Percentiles rank a stretch among this genome's conserved stretches.
Conservation (phyloP, 2,329 filamentous ascomycete species). For the Ilyonectria mors-panacis region DNA sequence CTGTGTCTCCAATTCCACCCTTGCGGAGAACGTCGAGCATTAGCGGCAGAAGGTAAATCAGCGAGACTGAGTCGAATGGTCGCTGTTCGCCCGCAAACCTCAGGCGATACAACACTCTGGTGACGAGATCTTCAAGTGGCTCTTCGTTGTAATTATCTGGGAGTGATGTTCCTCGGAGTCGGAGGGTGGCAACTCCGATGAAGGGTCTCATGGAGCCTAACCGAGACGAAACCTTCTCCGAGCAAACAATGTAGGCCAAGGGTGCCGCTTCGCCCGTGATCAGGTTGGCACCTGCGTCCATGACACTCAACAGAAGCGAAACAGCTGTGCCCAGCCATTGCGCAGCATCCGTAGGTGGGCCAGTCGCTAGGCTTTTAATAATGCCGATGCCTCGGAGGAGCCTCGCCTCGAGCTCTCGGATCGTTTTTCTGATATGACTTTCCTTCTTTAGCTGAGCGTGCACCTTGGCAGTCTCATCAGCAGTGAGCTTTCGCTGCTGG, state of each 20-base stretch:
- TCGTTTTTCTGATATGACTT: constrained; percentile 79
- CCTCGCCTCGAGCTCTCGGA: constrained; percentile 78
- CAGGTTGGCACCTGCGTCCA: constrained; percentile 85
- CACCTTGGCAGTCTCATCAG: constrained; percentile 91
- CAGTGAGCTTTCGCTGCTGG: constrained; percentile 88
- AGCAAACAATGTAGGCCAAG: constrained; percentile 83
- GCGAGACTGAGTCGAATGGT: constrained; percentile 89
- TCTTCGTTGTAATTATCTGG: constrained; percentile 82
- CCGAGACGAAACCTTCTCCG: constrained; percentile 80
- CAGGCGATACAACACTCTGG: constrained; percentile 89
- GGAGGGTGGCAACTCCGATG: constrained; percentile 88
- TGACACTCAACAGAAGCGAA: constrained; percentile 78
- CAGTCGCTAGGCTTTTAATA: constrained; percentile 84
- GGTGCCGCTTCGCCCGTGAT: constrained; percentile 86
- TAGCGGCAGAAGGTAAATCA: constrained; percentile 90
- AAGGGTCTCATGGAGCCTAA: constrained; percentile 85
- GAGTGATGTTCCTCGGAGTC: constrained; percentile 82
- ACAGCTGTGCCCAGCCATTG: constrained; percentile 91
- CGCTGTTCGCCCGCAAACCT: constrained; percentile 93
- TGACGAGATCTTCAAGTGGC: constrained; percentile 86
- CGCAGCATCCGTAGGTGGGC: constrained; percentile 89
- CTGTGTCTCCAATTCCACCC: constrained; percentile 80
- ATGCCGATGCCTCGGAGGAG: constrained; percentile 89
- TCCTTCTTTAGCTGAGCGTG: constrained; percentile 94
- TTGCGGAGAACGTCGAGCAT: constrained; percentile 83